Evolutionary conservation across 495 filamentous ascomycete genomes (phyloP), one percentile per base, ranked within the genome.

Genomic region (Poronia punctata): DNA sequence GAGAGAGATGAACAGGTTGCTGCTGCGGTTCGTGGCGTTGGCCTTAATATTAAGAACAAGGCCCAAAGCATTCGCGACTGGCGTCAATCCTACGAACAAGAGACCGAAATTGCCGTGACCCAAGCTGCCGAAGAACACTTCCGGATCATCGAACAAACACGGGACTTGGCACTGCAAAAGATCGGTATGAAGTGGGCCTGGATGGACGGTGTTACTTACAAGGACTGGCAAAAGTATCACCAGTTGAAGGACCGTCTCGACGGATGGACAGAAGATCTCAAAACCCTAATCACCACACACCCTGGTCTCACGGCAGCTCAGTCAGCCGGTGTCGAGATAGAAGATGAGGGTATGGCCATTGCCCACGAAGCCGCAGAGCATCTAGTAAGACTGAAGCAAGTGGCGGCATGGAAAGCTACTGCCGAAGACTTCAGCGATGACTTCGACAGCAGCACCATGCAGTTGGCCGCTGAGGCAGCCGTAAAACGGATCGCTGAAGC

Each of bases 131-230:
- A 86, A 42, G 83, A 80, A 15, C 94, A 89, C 6, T 75, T 97
- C 18, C 72, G 77, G 40, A 84, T 93, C 23, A 72, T 99, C 24
- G 85, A 92, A 48, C 72, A 76, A 37, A 88, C 95, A 40, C 77
- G 86, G 15, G 88, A 96, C 48, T 70, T 95, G 6, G 88, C 88
- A 2, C 71, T 99, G 6, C 88, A 95, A 54, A 90, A 95, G 54
- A 86, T 99, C 38, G 93, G 93, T 27, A 89, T 93, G 77, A 86
- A 92, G 43, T 99, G 93, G 89, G 88, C 89, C 1, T 93, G 86
- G 83, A 94, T 86, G 74, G 90, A 96, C 37, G 83, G 83, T 25
- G 78, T 99, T 44, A 89, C 88, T 5, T 95, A 97, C 70, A 89
- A 92, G 52, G 88, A 96, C 57, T 99, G 93, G 93, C 76, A 77